Evolutionary conservation across 1,284 basidiomycete species (phyloP).

Genomic region (Vanrija sp.): DNA sequence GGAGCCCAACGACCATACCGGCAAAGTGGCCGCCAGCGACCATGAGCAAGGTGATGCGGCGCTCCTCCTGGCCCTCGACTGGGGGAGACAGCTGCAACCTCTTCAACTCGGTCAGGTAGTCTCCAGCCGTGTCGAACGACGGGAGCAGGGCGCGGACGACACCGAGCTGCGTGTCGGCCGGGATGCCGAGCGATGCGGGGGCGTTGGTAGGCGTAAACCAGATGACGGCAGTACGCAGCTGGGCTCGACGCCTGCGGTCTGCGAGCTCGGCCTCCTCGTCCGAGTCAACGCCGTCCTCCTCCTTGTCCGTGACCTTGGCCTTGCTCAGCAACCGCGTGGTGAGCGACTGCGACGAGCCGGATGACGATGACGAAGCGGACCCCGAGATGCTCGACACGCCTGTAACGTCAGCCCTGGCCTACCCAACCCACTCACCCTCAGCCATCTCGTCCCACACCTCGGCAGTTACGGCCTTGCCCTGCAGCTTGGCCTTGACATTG

Average conservation of each 20-base stretch:
- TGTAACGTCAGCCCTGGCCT: slow-evolving; percentile 37
- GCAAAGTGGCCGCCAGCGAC: slow-evolving; percentile 97
- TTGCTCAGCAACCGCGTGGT: slow-evolving; percentile 61
- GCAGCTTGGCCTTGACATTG: slow-evolving; percentile 81
- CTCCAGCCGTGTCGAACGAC: slow-evolving; percentile 48
- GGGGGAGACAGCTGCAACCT: slow-evolving; percentile 60
- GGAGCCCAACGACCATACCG: slow-evolving; percentile 70
- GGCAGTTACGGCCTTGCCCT: slow-evolving; percentile 60
- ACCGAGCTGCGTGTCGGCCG: slow-evolving; percentile 73
- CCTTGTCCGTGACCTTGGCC: slow-evolving; percentile 40
- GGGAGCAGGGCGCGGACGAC: slow-evolving; percentile 75
- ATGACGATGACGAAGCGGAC: slow-evolving; percentile 68
- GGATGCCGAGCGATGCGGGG: slow-evolving; percentile 42
- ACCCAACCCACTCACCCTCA: slow-evolving; percentile 58
- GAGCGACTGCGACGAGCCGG: slow-evolving; percentile 43
- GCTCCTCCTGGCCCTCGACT: slow-evolving; percentile 54
- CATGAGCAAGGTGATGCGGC: slow-evolving; percentile 92
- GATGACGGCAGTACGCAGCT: slow-evolving; percentile 68
- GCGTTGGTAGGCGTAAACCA: slow-evolving; percentile 74
- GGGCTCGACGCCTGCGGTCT: slow-evolving; percentile 43
- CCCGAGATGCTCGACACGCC: slow-evolving; percentile 84
- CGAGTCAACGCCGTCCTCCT: slow-evolving; percentile 26
- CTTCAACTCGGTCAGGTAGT: slow-evolving; percentile 54
- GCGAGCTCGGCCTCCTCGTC: slow-evolving; percentile 46
- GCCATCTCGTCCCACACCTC: slow-evolving; percentile 69